Conservation (phyloP, 148 eudicot species). For the Rhododendron henanense region DNA sequence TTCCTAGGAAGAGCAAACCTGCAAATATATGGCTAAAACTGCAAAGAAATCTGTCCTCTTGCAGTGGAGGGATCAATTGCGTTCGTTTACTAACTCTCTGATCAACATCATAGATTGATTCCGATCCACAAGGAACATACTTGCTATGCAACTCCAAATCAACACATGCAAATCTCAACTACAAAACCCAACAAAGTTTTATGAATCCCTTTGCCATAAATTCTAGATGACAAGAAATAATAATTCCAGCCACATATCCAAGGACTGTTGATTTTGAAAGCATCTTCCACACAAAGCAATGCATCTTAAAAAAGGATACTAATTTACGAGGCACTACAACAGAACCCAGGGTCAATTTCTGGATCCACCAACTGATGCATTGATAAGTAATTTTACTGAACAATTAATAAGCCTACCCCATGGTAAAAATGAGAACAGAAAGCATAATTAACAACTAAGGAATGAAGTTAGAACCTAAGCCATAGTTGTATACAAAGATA, state of each 20-base stretch:
- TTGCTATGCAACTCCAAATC: slow-evolving; percentile 90
- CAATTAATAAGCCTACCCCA: background rate
- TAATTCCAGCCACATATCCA: background rate
- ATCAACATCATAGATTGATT: slow-evolving; percentile 87
- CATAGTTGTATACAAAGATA: background rate
- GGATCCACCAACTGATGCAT: background rate
- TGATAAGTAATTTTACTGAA: background rate
- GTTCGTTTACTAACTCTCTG: slow-evolving; percentile 63
- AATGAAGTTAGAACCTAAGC: background rate
- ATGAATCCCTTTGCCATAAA: background rate
- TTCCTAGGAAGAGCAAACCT: slow-evolving; percentile 33
- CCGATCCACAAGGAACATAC: slow-evolving; percentile 76
- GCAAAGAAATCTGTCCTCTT: slow-evolving; percentile 87
- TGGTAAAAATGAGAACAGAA: background rate
- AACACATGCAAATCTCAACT: slow-evolving; percentile 70
- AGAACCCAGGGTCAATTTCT: background rate
- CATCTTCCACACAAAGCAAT: background rate
- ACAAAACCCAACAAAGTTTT: slow-evolving; percentile 18
- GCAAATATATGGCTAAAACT: slow-evolving; percentile 97
- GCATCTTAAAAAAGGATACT: background rate
- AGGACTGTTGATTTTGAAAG: background rate
- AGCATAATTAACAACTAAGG: background rate
- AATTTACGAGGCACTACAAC: background rate
- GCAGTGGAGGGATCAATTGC: slow-evolving; percentile 82
- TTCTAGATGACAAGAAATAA: background rate